A percentile compares a stretch with the other conserved stretches of the same genome.
Conservation (phyloP, 2,329 filamentous ascomycete species). For the Diplodia intermedia region DNA sequence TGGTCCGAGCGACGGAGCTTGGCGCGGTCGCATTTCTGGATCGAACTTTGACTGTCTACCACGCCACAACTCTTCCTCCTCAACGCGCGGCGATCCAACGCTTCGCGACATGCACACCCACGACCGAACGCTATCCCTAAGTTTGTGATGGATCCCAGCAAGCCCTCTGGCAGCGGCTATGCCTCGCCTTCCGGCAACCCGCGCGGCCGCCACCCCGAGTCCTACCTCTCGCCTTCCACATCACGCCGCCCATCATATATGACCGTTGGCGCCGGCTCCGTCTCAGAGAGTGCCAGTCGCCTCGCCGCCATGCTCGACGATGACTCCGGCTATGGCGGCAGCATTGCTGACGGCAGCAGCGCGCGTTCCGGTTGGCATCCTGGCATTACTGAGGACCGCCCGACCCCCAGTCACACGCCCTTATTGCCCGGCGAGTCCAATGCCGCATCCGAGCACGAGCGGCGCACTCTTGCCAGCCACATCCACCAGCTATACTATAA, state of each 20-base stretch:
- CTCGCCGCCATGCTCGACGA: conserved; percentile 81
- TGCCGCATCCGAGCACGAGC: conserved; percentile 64
- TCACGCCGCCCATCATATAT: conserved; percentile 71
- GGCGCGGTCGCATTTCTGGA: conserved; percentile 8
- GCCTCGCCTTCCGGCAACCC: conserved; percentile 35
- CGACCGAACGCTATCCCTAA: conserved; percentile 31
- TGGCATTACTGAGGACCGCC: conserved; percentile 63
- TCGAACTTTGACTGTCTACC: conserved; percentile 20
- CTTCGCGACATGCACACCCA: conserved; percentile 43
- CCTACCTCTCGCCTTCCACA: conserved; percentile 24
- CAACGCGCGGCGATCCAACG: conserved; percentile 13
- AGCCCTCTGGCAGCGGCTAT: conserved; percentile 39
- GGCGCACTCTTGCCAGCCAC: conserved; percentile 75
- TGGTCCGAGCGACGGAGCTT: conserved; percentile 17
- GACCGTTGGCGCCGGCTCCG: conserved; percentile 83
- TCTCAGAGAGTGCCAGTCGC: conserved; percentile 80
- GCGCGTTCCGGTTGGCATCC: conserved; percentile 61
- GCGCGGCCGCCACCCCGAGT: conserved; percentile 36
- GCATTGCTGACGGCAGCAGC: conserved; percentile 69
- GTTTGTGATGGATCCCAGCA: conserved; percentile 29
- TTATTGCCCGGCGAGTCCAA: conserved; percentile 57
- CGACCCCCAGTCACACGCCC: conserved; percentile 63
- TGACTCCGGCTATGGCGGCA: conserved; percentile 93
- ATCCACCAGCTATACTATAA: conserved; percentile 96
- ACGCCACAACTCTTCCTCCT: conserved; percentile 7